These are phyloP conservation scores for Aureobasidium sp. DNA, from an alignment of 2,329 filamentous ascomycete genomes.

Conservation along the genomic window DNA sequence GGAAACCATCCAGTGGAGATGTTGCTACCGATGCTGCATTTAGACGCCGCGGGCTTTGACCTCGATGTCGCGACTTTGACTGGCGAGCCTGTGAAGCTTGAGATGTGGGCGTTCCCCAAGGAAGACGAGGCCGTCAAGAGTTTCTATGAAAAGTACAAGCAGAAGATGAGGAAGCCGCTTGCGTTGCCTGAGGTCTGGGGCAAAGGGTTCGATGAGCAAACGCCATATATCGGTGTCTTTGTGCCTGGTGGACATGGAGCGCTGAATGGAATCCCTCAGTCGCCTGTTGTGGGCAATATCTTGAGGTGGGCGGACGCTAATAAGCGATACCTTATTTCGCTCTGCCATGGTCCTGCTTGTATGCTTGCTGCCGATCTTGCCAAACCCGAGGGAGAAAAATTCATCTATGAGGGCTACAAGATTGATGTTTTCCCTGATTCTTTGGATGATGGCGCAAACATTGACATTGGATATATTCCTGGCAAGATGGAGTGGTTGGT, in stretches of 20 bases:
- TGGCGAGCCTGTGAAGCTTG: background rate
- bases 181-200: background rate
- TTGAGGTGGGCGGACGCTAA: background rate
- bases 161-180: background rate
- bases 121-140: background rate
- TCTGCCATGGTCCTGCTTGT: slow-evolving; percentile 3
- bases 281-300: background rate
- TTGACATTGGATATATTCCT: slow-evolving; percentile 2
- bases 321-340: background rate
- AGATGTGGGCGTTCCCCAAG: background rate
- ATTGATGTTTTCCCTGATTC: slow-evolving; percentile 7
- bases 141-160: background rate
- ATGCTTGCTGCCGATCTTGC: background rate
- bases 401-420: slow-evolving; percentile 2
- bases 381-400: background rate
- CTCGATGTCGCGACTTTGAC: background rate
- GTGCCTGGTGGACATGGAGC: slow-evolving; percentile 4
- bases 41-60: background rate
- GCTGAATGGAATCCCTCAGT: background rate
- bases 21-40: background rate
- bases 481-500: slow-evolving; percentile 7
- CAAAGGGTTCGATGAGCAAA: background rate
- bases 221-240: background rate
- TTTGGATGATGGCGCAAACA: background rate
- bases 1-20: slow-evolving; percentile 6